Evolutionary conservation across 495 filamentous ascomycete species (phyloP).

Genomic region (Platismatia glauca): DNA sequence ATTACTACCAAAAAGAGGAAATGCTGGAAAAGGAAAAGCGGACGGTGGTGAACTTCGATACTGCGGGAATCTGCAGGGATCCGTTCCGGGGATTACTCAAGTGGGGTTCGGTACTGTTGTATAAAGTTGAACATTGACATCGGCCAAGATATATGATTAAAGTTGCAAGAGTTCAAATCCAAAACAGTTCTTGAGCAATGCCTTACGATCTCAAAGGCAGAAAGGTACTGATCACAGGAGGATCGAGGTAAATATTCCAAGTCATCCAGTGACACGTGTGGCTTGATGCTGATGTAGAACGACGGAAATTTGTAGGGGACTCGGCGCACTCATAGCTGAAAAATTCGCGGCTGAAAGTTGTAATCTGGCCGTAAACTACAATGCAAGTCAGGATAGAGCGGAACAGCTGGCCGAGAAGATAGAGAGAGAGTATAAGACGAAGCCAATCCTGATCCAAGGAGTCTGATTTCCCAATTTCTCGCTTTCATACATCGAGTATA

Average conservation of each 20-base stretch:
- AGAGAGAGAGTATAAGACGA: conserved; percentile 43
- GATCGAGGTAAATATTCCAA: conserved; percentile 44
- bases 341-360: conserved; percentile 59
- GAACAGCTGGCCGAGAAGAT: conserved; percentile 46
- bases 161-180: neutral
- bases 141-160: neutral
- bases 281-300: neutral
- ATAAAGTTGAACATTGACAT: no score
- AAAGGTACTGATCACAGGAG: conserved; percentile 61
- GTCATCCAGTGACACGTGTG: neutral
- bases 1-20: neutral
- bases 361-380: conserved; percentile 66
- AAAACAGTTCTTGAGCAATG: conserved; percentile 30
- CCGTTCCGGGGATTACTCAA: neutral
- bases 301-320: conserved; percentile 39
- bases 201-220: conserved; percentile 53
- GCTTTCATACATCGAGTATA: neutral
- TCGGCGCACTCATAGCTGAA: conserved; percentile 52
- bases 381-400: conserved; percentile 44
- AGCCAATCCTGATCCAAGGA: conserved; percentile 48
- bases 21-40: neutral
- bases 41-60: neutral
- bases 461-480: conserved; percentile 33
- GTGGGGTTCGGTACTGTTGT: neutral
- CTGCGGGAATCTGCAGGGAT: neutral